These are phyloP conservation scores for Citrus sinensis DNA, from an alignment of 345 rosid species.

Conservation along the genomic window DVS_A1.0 CM039163.1:47445501-47446000, in stretches of 20 bases:
- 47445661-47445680: not conserved
- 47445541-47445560: not conserved
- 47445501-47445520: constrained; percentile 17
- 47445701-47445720: constrained; percentile 2
- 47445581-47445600: not conserved
- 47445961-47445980: not conserved
- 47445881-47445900: too few relatives aligned
- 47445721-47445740: not conserved
- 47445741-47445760: constrained; percentile 26
- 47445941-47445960: constrained; percentile 6
- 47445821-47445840: not conserved
- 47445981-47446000: not conserved
- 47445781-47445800: constrained; percentile 16
- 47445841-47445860: not conserved
- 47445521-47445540: constrained; percentile 14
- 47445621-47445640: not conserved
- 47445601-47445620: not conserved
- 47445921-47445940: not conserved
- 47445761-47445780: constrained; percentile 4
- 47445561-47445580: constrained; percentile 4
- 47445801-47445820: constrained; percentile 18
- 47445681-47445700: not conserved
- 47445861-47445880: too few relatives aligned
- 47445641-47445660: not conserved
- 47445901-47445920: too few relatives aligned